phyloP scores from a whole-genome alignment of 345 rosid genomes.

The Hibiscus mutabilis region DNA sequence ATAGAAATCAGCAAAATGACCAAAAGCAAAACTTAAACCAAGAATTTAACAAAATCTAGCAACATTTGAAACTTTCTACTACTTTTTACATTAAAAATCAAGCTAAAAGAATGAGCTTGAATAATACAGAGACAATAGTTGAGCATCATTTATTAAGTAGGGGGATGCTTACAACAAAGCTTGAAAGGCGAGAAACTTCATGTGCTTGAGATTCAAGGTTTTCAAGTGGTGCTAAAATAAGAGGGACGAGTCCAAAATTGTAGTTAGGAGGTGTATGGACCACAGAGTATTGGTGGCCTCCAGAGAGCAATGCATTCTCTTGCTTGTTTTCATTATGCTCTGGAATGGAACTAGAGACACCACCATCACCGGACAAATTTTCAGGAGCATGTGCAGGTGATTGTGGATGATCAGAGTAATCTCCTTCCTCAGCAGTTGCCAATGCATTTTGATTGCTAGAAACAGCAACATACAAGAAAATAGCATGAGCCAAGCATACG shows the following conservation, averaged over 20 bases:
- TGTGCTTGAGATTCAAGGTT: slow-evolving; percentile 71
- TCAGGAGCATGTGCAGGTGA: slow-evolving; percentile 42
- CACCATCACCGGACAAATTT: slow-evolving; percentile 42
- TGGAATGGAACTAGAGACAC: slow-evolving; percentile 34
- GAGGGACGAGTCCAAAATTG: slow-evolving; percentile 54
- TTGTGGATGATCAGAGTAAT: slow-evolving; percentile 36
- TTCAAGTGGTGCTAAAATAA: slow-evolving; percentile 55
- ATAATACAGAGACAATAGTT: background rate
- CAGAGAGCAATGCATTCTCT: background rate
- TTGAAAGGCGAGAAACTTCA: slow-evolving; percentile 65
- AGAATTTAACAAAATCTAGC: background rate
- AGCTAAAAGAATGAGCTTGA: background rate
- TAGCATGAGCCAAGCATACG: background rate
- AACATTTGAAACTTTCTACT: background rate
- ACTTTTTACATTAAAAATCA: background rate
- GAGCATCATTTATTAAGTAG: slow-evolving; percentile 5
- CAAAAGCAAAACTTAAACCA: slow-evolving; percentile 1
- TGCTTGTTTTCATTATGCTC: slow-evolving; percentile 59
- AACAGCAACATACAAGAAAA: slow-evolving; percentile 2
- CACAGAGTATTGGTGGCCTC: slow-evolving; percentile 17
- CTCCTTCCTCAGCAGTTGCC: slow-evolving; percentile 46
- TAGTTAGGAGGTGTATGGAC: slow-evolving; percentile 55
- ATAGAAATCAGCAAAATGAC: background rate
- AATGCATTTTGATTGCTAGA: slow-evolving; percentile 39
- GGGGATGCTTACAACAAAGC: slow-evolving; percentile 57